Evolutionary conservation across 176 grass and related monocot species (phyloP), one percentile per base, ranked within the genome.

Genomic region (Carex pumila): DNA sequence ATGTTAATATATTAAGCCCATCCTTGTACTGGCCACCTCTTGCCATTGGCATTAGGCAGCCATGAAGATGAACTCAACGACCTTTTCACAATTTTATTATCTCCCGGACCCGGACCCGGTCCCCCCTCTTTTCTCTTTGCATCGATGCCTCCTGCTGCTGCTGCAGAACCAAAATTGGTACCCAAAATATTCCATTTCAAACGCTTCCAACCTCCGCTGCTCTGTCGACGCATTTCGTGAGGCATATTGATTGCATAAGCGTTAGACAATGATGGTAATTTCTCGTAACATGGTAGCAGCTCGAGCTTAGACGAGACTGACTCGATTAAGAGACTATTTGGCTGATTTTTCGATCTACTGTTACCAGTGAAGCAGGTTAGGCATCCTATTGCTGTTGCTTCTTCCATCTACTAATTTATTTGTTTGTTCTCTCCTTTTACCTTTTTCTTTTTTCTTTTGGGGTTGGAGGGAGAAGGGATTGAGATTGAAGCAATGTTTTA

Each of bases 21-120:
- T 21, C 87, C 87, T 81, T 89, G 84, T 39, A 89, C 45, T 0
- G 84, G 87, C 87, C 87, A 89, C 63, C 83, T 85, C 43, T 64
- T 71, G 29, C 84, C 57, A 19, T 73, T 72, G 18, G 81, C 43
- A 50, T 89, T 47, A 3, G 78, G 87, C 53, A 86, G 47, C 84
- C 84, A 89, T 29, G 78, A 86, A 36, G 9, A 89, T 29, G 78
- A 86, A 36, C 9, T 50, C 47, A 78, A 86, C 66, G 84, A 86
- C 66, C 78, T 82, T 62, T 77, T 86, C 18, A 65, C 52, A 66
- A 79, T 2, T 62, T 64, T 80, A 49, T 88, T 2, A 50, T 2
- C 63, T 64, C n/a, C 61, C 25, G 0, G 25, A 1, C 1, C 43
- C 3, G 32, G 32, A 1, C 1, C 43, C 3, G 32, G 32, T 45